phyloP scores from a whole-genome alignment of 2,329 filamentous ascomycete genomes.

The Nemania bipapillata region DNA sequence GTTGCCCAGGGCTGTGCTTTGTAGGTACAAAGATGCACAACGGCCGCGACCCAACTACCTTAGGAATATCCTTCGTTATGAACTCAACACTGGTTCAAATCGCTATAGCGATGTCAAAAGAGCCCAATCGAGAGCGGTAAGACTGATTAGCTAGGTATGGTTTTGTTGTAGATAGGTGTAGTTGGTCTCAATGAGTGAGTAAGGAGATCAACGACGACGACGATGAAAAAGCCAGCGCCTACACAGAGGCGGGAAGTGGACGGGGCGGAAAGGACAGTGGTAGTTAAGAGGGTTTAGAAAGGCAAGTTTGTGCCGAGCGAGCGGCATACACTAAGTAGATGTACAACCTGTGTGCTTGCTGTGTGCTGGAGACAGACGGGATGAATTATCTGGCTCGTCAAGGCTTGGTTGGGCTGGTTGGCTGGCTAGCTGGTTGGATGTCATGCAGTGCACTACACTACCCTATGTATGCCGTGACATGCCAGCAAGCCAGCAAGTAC shows the following conservation, averaged over 20 bases:
- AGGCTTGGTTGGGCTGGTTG: conserved; percentile 41
- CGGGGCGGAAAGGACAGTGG: conserved; percentile 45
- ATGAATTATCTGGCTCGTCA: conserved; percentile 41
- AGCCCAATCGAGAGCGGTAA: neutral
- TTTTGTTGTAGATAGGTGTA: conserved; percentile 34
- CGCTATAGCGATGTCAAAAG: conserved; percentile 15
- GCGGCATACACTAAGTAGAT: conserved; percentile 8
- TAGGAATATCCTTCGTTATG: conserved; percentile 32
- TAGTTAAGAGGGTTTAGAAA: conserved; percentile 30
- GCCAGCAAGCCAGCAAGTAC: conserved; percentile 29
- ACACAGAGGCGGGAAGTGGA: conserved; percentile 45
- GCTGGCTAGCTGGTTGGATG: conserved; percentile 48
- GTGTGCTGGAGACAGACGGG: conserved; percentile 34
- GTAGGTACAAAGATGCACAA: conserved; percentile 48
- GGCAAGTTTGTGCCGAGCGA: conserved; percentile 42
- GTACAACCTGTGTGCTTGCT: neutral
- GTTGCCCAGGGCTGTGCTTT: conserved; percentile 42
- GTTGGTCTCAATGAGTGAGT: conserved; percentile 42
- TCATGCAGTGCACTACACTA: conserved; percentile 41
- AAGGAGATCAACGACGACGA: conserved; percentile 27
- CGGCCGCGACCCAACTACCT: conserved; percentile 41
- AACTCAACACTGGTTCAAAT: conserved; percentile 10
- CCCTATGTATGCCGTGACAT: conserved; percentile 25
- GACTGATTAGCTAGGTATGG: neutral
- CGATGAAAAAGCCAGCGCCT: conserved; percentile 49